phyloP scores from a whole-genome alignment of 106 monocot genomes.

The Platanthera zijinensis region DNA sequence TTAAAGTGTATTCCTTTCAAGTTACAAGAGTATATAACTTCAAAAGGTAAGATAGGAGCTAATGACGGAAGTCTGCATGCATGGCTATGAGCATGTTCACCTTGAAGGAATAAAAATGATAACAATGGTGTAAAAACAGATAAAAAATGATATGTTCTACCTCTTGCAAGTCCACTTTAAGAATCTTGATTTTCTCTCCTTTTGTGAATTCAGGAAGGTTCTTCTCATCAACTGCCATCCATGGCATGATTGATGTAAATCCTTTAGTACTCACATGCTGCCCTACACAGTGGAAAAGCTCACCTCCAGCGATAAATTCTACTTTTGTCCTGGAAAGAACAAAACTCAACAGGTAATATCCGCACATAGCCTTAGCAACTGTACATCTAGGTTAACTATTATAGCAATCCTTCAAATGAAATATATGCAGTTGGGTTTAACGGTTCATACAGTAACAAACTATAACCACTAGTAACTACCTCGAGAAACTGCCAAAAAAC shows the following conservation, averaged over 20 bases:
- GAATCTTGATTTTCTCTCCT: conserved; percentile 63
- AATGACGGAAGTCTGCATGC: neutral
- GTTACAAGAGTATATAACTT: neutral
- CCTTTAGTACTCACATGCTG: conserved; percentile 72
- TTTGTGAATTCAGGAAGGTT: conserved; percentile 61
- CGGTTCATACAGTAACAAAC: neutral
- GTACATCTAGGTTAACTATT: neutral
- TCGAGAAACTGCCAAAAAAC: too few relatives aligned
- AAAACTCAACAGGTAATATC: neutral
- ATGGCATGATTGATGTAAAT: conserved; percentile 98
- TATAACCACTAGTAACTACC: too few relatives aligned
- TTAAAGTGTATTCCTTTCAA: neutral
- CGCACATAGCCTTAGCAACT: neutral
- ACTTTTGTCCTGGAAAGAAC: conserved; percentile 57
- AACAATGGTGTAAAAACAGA: neutral
- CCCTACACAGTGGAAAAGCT: conserved; percentile 67
- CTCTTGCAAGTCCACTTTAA: conserved; percentile 83
- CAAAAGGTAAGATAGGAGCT: neutral
- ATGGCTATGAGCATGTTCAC: neutral
- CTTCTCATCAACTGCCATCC: conserved; percentile 85
- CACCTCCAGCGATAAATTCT: conserved; percentile 66
- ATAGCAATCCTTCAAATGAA: neutral
- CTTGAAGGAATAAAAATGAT: neutral
- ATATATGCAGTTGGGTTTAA: neutral
- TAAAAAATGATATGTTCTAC: conserved; percentile 24